A percentile compares a stretch with the other conserved stretches of the same genome.
Evolutionary conservation across 345 rosid species (phyloP).

Genomic region (Eutrema japonicum): DNA sequence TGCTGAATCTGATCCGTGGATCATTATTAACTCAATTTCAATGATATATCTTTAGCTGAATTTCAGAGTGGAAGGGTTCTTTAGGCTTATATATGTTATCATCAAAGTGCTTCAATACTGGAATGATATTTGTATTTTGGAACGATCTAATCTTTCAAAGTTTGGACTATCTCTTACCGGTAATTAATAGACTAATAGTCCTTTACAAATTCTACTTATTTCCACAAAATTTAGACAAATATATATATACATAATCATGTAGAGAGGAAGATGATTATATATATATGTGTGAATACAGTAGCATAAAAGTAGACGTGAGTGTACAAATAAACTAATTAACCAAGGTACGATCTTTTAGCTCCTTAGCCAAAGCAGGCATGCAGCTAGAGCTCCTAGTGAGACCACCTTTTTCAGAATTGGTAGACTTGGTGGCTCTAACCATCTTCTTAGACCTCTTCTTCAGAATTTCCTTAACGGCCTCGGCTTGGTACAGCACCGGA

Average conservation of each 20-base stretch:
- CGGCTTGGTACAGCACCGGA: constrained; percentile 80
- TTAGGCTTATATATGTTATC: background rate
- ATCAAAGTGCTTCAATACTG: no score
- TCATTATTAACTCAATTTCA: no score
- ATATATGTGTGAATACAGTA: background rate
- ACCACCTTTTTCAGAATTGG: constrained; percentile 43
- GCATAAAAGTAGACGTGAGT: constrained; percentile 1
- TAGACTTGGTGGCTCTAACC: constrained; percentile 44
- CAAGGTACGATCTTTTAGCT: constrained; percentile 38
- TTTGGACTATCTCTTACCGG: background rate
- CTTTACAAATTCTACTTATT: background rate
- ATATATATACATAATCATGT: background rate
- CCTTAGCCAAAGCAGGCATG: constrained; percentile 67
- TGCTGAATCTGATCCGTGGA: no score
- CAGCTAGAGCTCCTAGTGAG: constrained; percentile 82
- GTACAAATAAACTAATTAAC: constrained; percentile 33
- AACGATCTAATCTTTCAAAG: no score
- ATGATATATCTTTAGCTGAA: no score
- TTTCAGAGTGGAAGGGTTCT: no score
- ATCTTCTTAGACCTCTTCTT: constrained; percentile 54
- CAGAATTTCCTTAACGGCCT: constrained; percentile 76
- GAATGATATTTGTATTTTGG: no score
- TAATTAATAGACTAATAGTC: background rate
- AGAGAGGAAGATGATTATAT: background rate
- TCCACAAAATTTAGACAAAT: background rate